phyloP scores from a whole-genome alignment of 345 rosid genomes.

The Acer negundo region DNA sequence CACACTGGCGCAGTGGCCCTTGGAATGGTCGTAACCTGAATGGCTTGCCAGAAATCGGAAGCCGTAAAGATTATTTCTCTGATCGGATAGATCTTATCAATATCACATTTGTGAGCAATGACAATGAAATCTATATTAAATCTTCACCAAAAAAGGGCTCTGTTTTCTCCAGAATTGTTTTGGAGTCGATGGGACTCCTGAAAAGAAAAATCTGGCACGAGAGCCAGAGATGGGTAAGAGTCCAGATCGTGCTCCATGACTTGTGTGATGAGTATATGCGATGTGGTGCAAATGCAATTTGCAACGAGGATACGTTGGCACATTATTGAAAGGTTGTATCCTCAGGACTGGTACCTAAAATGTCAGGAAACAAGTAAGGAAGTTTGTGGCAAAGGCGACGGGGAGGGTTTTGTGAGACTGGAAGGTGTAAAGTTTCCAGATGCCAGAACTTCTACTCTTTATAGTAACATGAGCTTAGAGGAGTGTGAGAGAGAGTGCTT shows the following conservation, averaged over 20 bases:
- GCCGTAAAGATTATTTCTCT: not conserved
- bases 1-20: slow-evolving; percentile 14
- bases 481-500: too few species aligned
- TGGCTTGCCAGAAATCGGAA: not conserved
- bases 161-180: not conserved
- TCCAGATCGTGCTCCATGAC: slow-evolving; percentile 13
- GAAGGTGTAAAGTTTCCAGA: not conserved
- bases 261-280: slow-evolving; percentile 24
- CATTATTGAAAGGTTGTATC: not conserved
- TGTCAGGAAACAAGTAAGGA: not conserved
- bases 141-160: not conserved
- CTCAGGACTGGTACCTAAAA: not conserved
- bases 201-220: slow-evolving; percentile 13
- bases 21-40: slow-evolving; percentile 17
- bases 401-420: too few species aligned
- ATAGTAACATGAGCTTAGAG: too few species aligned
- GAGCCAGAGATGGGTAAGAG: not conserved
- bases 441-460: not conserved
- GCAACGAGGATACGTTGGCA: not conserved
- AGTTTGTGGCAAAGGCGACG: not conserved
- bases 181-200: slow-evolving; percentile 6
- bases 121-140: not conserved
- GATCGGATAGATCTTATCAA: not conserved
- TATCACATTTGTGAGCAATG: not conserved
- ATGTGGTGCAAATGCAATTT: slow-evolving; percentile 22